Percentiles rank a stretch among this genome's conserved stretches.
phyloP scores from a whole-genome alignment of 176 grass and related monocot genomes.

The Hyparrhenia diplandra region DNA sequence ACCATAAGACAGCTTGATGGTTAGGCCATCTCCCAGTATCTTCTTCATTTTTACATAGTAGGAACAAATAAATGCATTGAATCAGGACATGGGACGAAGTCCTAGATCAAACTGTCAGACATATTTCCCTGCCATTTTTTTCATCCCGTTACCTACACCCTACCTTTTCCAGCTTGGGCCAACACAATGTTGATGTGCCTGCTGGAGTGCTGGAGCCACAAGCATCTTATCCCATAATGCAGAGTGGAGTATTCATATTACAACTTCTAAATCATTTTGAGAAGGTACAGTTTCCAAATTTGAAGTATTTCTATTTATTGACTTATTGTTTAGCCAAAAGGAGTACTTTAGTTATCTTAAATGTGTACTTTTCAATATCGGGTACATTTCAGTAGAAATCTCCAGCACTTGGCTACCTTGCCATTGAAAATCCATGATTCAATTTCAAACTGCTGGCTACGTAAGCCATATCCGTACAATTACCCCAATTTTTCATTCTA shows the following conservation, averaged over 20 bases:
- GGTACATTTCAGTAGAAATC: not conserved
- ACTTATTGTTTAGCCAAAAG: not conserved
- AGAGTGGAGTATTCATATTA: not conserved
- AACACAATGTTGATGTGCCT: not conserved
- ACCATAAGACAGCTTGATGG: constrained; percentile 1
- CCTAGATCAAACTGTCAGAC: not conserved
- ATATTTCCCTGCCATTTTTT: not conserved
- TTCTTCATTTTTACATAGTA: not conserved
- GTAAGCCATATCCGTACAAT: not conserved
- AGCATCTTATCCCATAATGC: not conserved
- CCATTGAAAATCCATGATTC: not conserved
- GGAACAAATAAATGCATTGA: not conserved
- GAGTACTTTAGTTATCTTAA: not conserved
- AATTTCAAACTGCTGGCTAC: not conserved
- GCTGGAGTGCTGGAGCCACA: not conserved
- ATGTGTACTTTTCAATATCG: not conserved
- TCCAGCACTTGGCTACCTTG: not conserved
- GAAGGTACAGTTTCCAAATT: not conserved
- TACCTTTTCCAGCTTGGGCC: not conserved
- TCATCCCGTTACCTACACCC: not conserved
- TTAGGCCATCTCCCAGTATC: not conserved
- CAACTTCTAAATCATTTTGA: not conserved
- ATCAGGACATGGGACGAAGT: not conserved
- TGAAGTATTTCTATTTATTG: not conserved
- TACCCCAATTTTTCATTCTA: not conserved